These are phyloP conservation scores for Nemania sp. DNA, from an alignment of 2,329 filamentous ascomycete species.

Conservation along the genomic window DNA sequence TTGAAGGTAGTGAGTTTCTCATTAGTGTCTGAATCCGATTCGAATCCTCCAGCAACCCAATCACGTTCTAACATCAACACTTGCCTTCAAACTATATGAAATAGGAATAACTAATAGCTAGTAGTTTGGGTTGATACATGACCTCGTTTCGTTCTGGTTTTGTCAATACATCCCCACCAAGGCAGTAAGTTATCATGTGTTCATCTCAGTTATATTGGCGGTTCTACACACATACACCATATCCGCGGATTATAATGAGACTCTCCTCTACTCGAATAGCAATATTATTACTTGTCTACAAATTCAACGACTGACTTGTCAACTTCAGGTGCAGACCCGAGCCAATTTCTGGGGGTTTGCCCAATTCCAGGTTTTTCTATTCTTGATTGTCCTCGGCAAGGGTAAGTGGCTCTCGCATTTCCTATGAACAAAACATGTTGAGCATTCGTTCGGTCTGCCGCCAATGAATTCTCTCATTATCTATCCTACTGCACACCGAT, in stretches of 20 bases:
- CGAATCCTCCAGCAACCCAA: neutral
- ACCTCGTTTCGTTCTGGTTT: neutral
- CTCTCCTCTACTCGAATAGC: neutral
- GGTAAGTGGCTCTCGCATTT: slow-evolving; percentile 2
- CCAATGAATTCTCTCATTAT: neutral
- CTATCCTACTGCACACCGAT: neutral
- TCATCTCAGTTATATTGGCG: neutral
- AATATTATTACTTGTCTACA: neutral
- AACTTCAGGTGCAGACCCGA: neutral
- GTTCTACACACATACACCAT: neutral
- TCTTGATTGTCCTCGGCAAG: neutral
- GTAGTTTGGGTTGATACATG: neutral
- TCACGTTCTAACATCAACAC: neutral
- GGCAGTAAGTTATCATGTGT: slow-evolving; percentile 7
- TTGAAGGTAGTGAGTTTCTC: slow-evolving; percentile 5
- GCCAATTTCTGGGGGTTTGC: neutral
- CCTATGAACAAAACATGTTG: neutral
- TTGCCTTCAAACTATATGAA: neutral
- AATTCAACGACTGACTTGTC: neutral
- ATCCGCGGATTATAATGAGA: neutral
- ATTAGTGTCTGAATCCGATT: neutral
- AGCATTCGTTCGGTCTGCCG: neutral
- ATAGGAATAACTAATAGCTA: neutral
- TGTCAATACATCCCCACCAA: neutral
- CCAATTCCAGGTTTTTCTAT: neutral